Evolutionary conservation across 306 rosid genomes (phyloP), one percentile per base, ranked within the genome.

Genomic region (Biancaea sappan): DNA sequence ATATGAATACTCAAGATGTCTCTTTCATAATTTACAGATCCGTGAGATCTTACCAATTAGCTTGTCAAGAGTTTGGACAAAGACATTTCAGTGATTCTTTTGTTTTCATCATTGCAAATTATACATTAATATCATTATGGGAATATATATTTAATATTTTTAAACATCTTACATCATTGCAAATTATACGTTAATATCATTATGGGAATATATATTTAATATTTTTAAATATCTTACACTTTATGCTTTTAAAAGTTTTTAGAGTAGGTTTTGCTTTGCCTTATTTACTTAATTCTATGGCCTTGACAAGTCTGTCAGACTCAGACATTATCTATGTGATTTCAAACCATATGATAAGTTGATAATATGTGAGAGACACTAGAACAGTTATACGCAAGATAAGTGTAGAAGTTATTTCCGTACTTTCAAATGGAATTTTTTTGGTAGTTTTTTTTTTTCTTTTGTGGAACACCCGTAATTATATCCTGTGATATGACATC

Each of bases 221-320:
- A 62, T 38, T 69, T 47, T 5, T 28, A 34, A 46, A n/a, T 46
- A n/a, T 34, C 2, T 29, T 71, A 34, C 61, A 34, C 63, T 29
- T 4, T 19, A 29, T 41, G 65, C 61, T 38, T 29, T 72, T 26
- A 59, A 72, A 72, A 58, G 46, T 44, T 31, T 15, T 31, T 50
- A 18, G 81, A 77, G 56, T 37, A 25, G 31, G 41, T 25, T 35
- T 12, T 77, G 71, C 41, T 16, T 35, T 53, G 43, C 50, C 26
- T 60, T 60, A 50, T 51, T 51, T 67, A 24, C 79, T 44, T 71
- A 8, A 15, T 22, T 65, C 13, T 12, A 24, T 0, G 15, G 6
- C 19, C 28, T 21, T 13, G 18, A 76, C 65, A 18, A 38, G 16
- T 21, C 26, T 38, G 28, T 59, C 65, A 16, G 65, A 32, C 41